These are phyloP conservation scores for Sporothrix globosa DNA, from an alignment of 2,329 filamentous ascomycete species.

Conservation along the genomic window DNA sequence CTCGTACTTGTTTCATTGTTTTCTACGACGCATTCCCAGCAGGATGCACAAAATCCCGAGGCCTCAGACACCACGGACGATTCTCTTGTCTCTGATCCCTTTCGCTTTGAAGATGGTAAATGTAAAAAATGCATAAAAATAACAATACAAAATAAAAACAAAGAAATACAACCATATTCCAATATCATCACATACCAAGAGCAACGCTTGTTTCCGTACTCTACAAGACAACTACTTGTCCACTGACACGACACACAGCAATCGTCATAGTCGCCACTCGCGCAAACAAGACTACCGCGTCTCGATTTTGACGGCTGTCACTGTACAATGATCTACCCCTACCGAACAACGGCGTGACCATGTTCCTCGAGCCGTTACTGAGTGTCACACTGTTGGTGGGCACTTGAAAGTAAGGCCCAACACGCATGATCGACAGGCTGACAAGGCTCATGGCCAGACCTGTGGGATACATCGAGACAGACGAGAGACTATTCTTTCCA, in stretches of 20 bases:
- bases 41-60: constrained; percentile 11
- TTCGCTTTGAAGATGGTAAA: not conserved
- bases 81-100: not conserved
- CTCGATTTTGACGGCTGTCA: constrained; percentile 1
- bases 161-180: not conserved
- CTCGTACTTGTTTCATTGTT: not conserved
- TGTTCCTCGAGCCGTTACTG: too few species aligned
- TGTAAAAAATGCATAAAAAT: not conserved
- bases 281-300: not conserved
- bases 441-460: not conserved
- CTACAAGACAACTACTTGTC: not conserved
- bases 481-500: not conserved
- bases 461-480: not conserved
- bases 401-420: too few species aligned
- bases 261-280: not conserved
- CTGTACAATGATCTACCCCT: not conserved
- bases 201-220: not conserved
- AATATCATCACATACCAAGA: not conserved
- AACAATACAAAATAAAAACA: too few species aligned
- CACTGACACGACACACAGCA: not conserved
- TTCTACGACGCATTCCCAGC: too few species aligned
- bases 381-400: too few species aligned
- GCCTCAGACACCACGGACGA: constrained; percentile 8
- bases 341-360: not conserved
- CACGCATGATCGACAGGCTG: not conserved